Evolutionary conservation across 805 yeast genomes (phyloP), one percentile per base, ranked within the genome.

Genomic region (Hanseniaspora vineae): DNA sequence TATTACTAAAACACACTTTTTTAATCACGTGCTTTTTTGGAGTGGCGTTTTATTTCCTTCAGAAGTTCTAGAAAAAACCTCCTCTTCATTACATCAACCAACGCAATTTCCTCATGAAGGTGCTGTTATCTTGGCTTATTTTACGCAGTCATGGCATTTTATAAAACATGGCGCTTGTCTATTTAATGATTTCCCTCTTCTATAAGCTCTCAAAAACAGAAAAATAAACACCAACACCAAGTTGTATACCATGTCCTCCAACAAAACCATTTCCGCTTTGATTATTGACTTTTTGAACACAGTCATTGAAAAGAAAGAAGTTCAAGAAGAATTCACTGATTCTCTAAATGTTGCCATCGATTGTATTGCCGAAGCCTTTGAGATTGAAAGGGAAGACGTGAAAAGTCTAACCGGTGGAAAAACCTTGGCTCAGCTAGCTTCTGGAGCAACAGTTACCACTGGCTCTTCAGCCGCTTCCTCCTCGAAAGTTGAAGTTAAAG

Each of bases 311-410:
- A 72, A 74, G 52, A 84, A 84, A 42, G 75, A 75, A 42, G 76
- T 89, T 43, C 66, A 81, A 35, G 84, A 80, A 52, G 97, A 90
- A 53, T 85, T 80, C 60, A 73, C 74, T 49, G 97, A 92, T 56
- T 86, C 96, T 10, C 72, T 90, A 55, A 96, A 88, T 54, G 95
- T 90, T 46, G 97, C 97, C 51, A 75, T 88, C 54, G 96, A 87
- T 60, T 87, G 97, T 69, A 77, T 92, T 49, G 77, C 84, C 20
- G 97, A 89, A 57, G 87, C 95, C 11, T 90, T 82, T 62, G 80
- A 72, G 45, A 79, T 89, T 23, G 71, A 75, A 53, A 72, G 73
- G 55, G 80, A 74, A 23, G 69, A 67, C 19, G 72, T 72, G 35
- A 55, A 50, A 42, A 44, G 62, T 5, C 51, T 64, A 9, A 52